These are phyloP conservation scores for Pseudogymnoascus sp. DNA, from an alignment of 2,329 filamentous ascomycete species.

Conservation along the genomic window DNA sequence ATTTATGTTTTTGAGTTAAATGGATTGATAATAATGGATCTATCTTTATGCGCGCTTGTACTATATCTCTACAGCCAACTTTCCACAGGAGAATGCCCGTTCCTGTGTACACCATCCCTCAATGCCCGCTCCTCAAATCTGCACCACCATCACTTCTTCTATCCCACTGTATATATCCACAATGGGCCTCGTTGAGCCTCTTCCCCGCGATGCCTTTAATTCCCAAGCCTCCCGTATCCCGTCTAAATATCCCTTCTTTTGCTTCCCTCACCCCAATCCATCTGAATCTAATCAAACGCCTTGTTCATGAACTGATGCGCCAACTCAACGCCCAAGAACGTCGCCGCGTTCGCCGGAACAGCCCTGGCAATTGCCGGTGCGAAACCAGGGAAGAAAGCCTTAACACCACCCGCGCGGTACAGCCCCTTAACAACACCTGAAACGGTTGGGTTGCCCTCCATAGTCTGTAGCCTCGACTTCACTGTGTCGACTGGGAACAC, in stretches of 20 bases:
- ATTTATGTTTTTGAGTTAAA: neutral
- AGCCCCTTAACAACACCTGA: slow-evolving; percentile 70
- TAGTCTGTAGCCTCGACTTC: slow-evolving; percentile 88
- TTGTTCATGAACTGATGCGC: slow-evolving; percentile 77
- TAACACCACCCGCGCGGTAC: slow-evolving; percentile 74
- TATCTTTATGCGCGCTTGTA: slow-evolving; percentile 3
- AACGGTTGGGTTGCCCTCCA: slow-evolving; percentile 75
- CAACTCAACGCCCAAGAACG: slow-evolving; percentile 79
- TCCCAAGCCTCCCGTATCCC: neutral
- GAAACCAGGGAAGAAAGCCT: slow-evolving; percentile 95
- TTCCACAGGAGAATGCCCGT: neutral
- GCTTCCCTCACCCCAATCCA: slow-evolving; percentile 1
- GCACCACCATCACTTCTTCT: neutral
- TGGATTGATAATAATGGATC: neutral
- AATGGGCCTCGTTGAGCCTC: slow-evolving; percentile 1
- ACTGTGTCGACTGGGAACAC: slow-evolving; percentile 97
- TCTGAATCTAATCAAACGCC: slow-evolving; percentile 46
- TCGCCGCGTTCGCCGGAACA: slow-evolving; percentile 92
- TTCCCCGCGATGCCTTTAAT: neutral
- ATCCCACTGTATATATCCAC: slow-evolving; percentile 1
- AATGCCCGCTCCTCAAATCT: neutral
- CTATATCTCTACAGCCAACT: neutral
- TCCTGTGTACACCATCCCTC: neutral
- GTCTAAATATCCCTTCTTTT: slow-evolving; percentile 1
- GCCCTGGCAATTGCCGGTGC: slow-evolving; percentile 86